Evolutionary conservation across 306 rosid genomes (phyloP).

Genomic region (Psophocarpus tetragonolobus): DNA sequence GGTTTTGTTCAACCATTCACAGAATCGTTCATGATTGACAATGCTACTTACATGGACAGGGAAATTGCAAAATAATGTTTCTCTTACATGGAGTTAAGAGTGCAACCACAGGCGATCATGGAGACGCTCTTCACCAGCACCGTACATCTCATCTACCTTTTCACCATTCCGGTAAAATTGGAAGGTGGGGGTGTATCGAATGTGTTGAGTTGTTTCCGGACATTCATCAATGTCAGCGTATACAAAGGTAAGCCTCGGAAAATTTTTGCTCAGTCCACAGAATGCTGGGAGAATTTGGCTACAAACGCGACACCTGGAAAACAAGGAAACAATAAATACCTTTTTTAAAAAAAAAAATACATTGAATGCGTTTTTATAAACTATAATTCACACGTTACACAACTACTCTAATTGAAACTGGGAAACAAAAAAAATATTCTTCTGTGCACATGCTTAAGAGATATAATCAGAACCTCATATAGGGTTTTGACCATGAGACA

Average conservation of each 20-base stretch:
- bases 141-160: constrained; percentile 71
- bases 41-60: constrained; percentile 8
- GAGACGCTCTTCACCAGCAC: constrained; percentile 47
- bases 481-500: no score
- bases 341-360: neutral
- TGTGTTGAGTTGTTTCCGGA: constrained; percentile 83
- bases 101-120: constrained; percentile 55
- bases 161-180: constrained; percentile 77
- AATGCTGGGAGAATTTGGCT: constrained; percentile 78
- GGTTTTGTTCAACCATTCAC: neutral
- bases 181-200: constrained; percentile 84
- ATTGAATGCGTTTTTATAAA: neutral
- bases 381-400: neutral
- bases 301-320: constrained; percentile 80
- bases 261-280: constrained; percentile 67
- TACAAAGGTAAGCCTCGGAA: constrained; percentile 70
- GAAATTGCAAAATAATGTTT: constrained; percentile 17
- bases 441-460: neutral
- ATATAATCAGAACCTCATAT: no score
- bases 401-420: neutral
- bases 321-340: neutral
- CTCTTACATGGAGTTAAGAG: constrained; percentile 26
- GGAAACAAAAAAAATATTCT: neutral
- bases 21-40: constrained; percentile 1
- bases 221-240: constrained; percentile 88